Conservation (phyloP, 2,329 filamentous ascomycete genomes). For the Botrytis deweyae region DNA sequence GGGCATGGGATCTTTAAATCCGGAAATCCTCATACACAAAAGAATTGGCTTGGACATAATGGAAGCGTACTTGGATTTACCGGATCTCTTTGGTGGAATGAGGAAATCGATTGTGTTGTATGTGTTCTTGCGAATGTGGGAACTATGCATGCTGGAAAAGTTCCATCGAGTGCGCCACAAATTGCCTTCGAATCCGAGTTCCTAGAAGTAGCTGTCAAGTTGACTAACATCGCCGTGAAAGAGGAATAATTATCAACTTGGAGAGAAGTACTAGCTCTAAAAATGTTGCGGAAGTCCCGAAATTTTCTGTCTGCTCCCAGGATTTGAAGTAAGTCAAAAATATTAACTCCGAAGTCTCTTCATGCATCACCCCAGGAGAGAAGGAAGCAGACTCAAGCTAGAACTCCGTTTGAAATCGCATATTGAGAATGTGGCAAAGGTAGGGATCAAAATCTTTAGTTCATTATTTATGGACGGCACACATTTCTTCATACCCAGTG, state of each 20-base stretch:
- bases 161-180: constrained; percentile 17
- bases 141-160: constrained; percentile 24
- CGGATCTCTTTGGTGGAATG: constrained; percentile 23
- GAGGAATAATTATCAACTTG: neutral
- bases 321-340: neutral
- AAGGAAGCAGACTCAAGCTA: neutral
- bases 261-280: neutral
- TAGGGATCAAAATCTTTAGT: neutral
- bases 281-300: neutral
- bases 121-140: constrained; percentile 27
- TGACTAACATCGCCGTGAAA: neutral
- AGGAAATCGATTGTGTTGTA: constrained; percentile 23
- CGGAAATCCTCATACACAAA: neutral
- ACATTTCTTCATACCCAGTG: neutral
- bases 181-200: constrained; percentile 18
- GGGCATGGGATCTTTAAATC: constrained; percentile 24
- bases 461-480: neutral
- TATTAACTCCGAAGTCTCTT: neutral
- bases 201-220: constrained; percentile 12
- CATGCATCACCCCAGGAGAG: neutral
- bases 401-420: neutral
- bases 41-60: constrained; percentile 24
- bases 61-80: constrained; percentile 27
- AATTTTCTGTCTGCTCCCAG: neutral
- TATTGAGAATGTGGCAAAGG: neutral